Evolutionary conservation across 1,284 basidiomycete species (phyloP).

Genomic region (Trametes pubescens): DNA sequence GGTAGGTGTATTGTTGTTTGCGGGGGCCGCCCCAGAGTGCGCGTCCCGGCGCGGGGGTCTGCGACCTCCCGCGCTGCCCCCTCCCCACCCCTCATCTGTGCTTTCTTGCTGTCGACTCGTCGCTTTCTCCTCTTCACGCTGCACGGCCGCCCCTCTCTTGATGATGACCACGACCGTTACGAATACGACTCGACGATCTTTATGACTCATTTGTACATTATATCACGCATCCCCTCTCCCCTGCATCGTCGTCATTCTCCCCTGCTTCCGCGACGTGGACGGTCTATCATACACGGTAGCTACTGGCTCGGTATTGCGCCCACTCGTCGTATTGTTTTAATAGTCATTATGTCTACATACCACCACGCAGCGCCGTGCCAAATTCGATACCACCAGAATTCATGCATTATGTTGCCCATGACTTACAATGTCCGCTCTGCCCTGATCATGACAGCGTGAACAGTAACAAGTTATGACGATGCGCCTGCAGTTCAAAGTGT

Average conservation of each 20-base stretch:
- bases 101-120: constrained; percentile 26
- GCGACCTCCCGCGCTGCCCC: constrained; percentile 22
- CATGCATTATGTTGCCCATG: constrained; percentile 23
- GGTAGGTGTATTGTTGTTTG: constrained; percentile 28
- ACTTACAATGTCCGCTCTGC: not conserved
- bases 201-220: constrained; percentile 37
- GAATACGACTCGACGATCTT: constrained; percentile 32
- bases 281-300: constrained; percentile 34
- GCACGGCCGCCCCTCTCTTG: constrained; percentile 23
- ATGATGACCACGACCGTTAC: constrained; percentile 36
- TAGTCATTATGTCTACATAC: constrained; percentile 24
- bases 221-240: constrained; percentile 20
- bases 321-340: constrained; percentile 27
- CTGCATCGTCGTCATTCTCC: constrained; percentile 1
- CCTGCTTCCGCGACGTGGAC: constrained; percentile 30
- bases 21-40: constrained; percentile 12
- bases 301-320: constrained; percentile 28
- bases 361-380: constrained; percentile 20
- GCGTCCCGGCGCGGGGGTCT: constrained; percentile 22
- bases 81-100: constrained; percentile 12
- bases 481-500: not conserved
- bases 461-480: too few species aligned
- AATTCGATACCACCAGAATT: constrained; percentile 12
- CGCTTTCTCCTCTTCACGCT: constrained; percentile 17
- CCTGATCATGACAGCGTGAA: not conserved